Conservation (phyloP, 2,329 filamentous ascomycete species). For the Thermochaetoides dissita region DNA sequence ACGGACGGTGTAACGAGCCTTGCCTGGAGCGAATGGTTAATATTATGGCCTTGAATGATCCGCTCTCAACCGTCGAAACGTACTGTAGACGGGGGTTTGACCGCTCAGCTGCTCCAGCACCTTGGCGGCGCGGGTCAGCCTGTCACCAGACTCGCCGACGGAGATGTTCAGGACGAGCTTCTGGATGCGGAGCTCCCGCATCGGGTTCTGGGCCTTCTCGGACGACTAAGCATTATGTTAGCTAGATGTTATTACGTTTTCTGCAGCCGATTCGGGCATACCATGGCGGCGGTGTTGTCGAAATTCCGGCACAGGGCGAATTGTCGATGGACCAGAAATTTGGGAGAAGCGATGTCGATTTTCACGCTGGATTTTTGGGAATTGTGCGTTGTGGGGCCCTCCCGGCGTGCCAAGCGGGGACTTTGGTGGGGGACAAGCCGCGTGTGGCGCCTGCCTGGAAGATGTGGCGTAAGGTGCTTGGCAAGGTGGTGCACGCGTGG, state of each 20-base stretch:
- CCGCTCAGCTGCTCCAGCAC: conserved; percentile 98
- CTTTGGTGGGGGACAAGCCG: conserved; percentile 15
- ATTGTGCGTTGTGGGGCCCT: conserved; percentile 15
- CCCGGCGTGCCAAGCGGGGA: conserved; percentile 4
- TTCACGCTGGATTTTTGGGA: conserved; percentile 9
- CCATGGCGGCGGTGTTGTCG: conserved; percentile 25
- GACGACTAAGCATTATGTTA: conserved; percentile 28
- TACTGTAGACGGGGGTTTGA: conserved; percentile 99
- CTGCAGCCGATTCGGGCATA: conserved; percentile 13
- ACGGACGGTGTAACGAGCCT: conserved; percentile 99
- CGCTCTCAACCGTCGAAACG: conserved; percentile 20
- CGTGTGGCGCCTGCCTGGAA: not conserved
- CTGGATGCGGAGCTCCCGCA: conserved; percentile 99
- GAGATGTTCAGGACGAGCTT: conserved; percentile 99
- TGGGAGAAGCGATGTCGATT: conserved; percentile 11
- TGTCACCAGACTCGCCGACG: conserved; percentile 99
- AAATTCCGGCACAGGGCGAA: conserved; percentile 12
- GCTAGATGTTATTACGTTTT: not conserved
- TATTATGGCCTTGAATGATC: not conserved
- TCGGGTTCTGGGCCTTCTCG: conserved; percentile 92
- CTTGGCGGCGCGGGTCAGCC: conserved; percentile 98
- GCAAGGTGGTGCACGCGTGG: conserved; percentile 2
- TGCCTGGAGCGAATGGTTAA: conserved; percentile 44
- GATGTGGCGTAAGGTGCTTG: conserved; percentile 1
- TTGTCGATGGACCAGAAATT: conserved; percentile 10